Evolutionary conservation across 2,329 filamentous ascomycete species (phyloP).

Genomic region (Fusarium sacchari): DNA sequence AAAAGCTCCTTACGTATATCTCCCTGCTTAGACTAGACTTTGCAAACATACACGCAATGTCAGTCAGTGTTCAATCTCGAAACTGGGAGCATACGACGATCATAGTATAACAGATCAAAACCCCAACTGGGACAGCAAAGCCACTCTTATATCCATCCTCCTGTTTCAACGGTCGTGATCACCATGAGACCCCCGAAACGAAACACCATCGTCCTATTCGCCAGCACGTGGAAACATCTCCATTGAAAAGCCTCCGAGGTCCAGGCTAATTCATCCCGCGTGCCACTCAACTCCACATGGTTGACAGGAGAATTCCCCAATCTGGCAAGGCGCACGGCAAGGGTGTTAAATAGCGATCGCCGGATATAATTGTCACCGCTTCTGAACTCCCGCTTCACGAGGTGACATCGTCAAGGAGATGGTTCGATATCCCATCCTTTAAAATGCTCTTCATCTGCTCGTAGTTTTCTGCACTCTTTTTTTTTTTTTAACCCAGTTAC

Average conservation of each 20-base stretch:
- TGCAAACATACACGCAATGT: not conserved
- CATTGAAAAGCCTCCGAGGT: slow-evolving; percentile 21
- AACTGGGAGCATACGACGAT: not conserved
- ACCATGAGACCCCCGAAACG: not conserved
- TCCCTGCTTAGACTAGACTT: not conserved
- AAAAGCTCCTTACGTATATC: not conserved
- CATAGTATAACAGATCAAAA: not conserved
- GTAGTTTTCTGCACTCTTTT: slow-evolving; percentile 21
- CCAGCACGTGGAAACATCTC: not conserved
- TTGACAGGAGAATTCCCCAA: slow-evolving; percentile 12
- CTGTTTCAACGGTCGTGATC: slow-evolving; percentile 4
- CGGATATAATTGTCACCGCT: slow-evolving; percentile 13
- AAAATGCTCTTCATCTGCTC: slow-evolving; percentile 7
- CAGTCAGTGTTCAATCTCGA: not conserved
- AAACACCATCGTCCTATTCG: not conserved
- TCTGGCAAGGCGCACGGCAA: not conserved
- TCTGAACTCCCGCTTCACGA: not conserved
- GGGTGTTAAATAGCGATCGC: slow-evolving; percentile 33
- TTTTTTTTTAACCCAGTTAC: slow-evolving; percentile 26
- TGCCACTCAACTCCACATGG: not conserved
- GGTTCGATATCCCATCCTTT: slow-evolving; percentile 1
- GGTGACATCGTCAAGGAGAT: slow-evolving; percentile 9
- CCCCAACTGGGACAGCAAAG: not conserved
- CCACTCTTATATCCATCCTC: not conserved
- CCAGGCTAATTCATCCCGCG: not conserved